phyloP scores from a whole-genome alignment of 73 alveolate genomes.

The Stentor roeselii region DNA sequence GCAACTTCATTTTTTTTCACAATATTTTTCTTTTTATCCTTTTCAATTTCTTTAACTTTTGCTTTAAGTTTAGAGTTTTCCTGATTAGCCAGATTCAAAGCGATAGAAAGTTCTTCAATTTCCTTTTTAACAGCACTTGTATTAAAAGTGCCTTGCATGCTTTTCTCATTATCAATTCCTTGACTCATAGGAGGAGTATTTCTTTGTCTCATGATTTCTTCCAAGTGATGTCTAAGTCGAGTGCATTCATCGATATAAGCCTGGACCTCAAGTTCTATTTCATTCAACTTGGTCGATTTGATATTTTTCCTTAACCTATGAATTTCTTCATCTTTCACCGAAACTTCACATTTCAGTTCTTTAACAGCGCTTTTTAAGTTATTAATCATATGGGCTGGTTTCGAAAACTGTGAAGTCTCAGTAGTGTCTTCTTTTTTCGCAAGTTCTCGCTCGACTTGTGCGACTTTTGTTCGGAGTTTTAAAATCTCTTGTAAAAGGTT shows the following conservation, averaged over 20 bases:
- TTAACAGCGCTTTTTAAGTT: slow-evolving; percentile 48
- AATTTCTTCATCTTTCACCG: slow-evolving; percentile 41
- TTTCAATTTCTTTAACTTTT: background rate
- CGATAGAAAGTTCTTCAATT: background rate
- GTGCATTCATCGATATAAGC: slow-evolving; percentile 59
- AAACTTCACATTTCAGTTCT: slow-evolving; percentile 38
- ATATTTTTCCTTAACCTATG: slow-evolving; percentile 45
- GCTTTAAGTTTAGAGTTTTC: background rate
- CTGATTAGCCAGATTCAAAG: background rate
- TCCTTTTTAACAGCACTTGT: background rate
- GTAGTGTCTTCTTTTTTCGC: slow-evolving; percentile 40
- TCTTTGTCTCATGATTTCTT: slow-evolving; percentile 32
- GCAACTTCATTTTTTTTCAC: background rate
- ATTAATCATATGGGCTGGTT: background rate
- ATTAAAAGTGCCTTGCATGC: background rate
- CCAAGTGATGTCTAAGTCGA: slow-evolving; percentile 46
- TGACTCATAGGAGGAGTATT: background rate
- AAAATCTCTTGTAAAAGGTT: slow-evolving; percentile 31
- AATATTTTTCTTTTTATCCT: background rate
- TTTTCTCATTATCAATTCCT: background rate
- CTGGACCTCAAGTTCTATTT: slow-evolving; percentile 51
- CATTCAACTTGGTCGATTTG: slow-evolving; percentile 42
- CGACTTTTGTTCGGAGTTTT: slow-evolving; percentile 26
- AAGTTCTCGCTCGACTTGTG: slow-evolving; percentile 32
- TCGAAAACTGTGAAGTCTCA: slow-evolving; percentile 7